phyloP scores from a whole-genome alignment of 2,329 filamentous ascomycete species.

The Penicillium sp. region DNA sequence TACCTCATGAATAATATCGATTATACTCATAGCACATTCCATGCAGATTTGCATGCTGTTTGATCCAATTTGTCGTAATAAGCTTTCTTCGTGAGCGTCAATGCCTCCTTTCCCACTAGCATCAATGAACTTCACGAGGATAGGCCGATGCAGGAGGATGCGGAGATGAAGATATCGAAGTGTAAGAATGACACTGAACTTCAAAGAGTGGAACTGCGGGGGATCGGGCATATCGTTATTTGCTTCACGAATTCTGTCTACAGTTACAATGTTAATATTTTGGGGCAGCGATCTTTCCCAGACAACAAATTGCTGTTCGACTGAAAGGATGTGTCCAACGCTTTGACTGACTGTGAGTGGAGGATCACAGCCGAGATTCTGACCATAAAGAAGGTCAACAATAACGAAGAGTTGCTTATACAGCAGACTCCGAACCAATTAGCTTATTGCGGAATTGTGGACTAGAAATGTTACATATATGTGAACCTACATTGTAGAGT shows the following conservation, averaged over 20 bases:
- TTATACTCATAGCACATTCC: not conserved
- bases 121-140: constrained; percentile 42
- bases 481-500: not conserved
- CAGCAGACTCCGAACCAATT: not conserved
- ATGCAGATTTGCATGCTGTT: not conserved
- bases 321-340: not conserved
- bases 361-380: not conserved
- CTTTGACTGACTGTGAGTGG: not conserved
- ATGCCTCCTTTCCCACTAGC: not conserved
- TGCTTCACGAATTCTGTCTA: not conserved
- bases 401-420: not conserved
- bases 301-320: not conserved
- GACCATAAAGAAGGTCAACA: constrained; percentile 1
- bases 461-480: not conserved
- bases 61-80: not conserved
- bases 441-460: not conserved
- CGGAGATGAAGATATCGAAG: constrained; percentile 45
- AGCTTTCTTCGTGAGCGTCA: not conserved
- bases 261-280: not conserved
- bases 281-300: not conserved
- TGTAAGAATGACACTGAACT: constrained; percentile 46
- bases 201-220: constrained; percentile 14
- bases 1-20: constrained; percentile 4
- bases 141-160: constrained; percentile 44
- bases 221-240: not conserved